A percentile compares a stretch with the other conserved stretches of the same genome.
Conservation (phyloP, 345 rosid genomes). For the Geranium rotundifolium region DNA sequence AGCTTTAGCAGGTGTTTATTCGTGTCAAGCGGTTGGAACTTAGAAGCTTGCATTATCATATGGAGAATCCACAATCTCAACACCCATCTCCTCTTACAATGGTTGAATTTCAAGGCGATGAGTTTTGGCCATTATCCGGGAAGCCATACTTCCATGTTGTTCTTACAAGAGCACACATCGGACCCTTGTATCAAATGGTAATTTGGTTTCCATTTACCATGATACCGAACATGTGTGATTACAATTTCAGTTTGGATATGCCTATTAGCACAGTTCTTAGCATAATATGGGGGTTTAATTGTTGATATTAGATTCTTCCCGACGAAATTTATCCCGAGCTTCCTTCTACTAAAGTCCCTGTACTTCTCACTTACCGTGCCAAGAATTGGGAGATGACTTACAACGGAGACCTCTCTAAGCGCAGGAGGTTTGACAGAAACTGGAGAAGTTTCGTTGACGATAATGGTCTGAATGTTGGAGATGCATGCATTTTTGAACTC, state of each 20-base stretch:
- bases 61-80: too few relatives aligned
- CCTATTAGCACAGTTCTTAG: neutral
- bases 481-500: slow-evolving; percentile 25
- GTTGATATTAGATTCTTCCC: slow-evolving; percentile 11
- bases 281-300: neutral
- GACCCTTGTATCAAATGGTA: slow-evolving; percentile 12
- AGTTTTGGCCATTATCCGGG: slow-evolving; percentile 18
- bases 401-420: neutral
- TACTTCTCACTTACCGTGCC: slow-evolving; percentile 10
- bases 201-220: neutral
- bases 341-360: slow-evolving; percentile 7
- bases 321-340: slow-evolving; percentile 5
- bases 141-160: slow-evolving; percentile 17
- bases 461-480: slow-evolving; percentile 20
- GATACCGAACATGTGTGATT: neutral
- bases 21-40: too few relatives aligned
- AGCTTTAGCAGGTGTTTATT: too few relatives aligned
- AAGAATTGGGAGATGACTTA: slow-evolving; percentile 19
- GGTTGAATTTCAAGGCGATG: slow-evolving; percentile 9
- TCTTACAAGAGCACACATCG: slow-evolving; percentile 9
- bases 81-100: too few relatives aligned
- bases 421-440: slow-evolving; percentile 5
- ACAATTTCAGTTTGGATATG: neutral
- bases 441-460: slow-evolving; percentile 18
- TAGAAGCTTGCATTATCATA: too few relatives aligned